Base-by-base conservation (phyloP, 78 protist species). In the Thecamonas trahens region DNA sequence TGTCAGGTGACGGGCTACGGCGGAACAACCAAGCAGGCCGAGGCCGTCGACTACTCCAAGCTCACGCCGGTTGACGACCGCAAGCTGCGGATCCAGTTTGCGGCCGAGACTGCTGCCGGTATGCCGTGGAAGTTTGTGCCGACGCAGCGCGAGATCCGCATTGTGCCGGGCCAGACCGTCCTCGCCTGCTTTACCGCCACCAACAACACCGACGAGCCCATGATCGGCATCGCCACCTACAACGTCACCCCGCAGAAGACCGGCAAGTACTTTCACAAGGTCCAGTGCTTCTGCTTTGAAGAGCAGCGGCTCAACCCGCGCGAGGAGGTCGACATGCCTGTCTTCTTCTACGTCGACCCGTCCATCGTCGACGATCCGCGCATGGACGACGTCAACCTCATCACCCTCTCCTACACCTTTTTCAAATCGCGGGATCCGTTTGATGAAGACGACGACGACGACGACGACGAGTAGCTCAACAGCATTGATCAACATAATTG, bases 321-420 rank as follows among this genome's bases (percentile, higher is more conserved):
- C 59, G 97, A 93, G 75, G 61, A 80, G 24, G 87, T 93, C 22
- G 95, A 93, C 47, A 82, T 93, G 92, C 97, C 97, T n/a, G 97
- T 93, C 35, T 80, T 93, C 73, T 93, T 93, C 78, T 91, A 76
- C 61, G 72, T 93, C 9, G 97, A 93, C 60, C 91, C 89, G 8
- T 95, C 87, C 37, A 73, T 80, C 18, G 76, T 81, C 20, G 70
- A 83, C 38, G 92, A 89, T 50, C 84, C 85, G 29, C 45, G 20
- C 38, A 34, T 82, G 70, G 17, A 18, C 32, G 42, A 61, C 59
- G 57, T 73, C 34, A 40, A 78, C 8, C 57, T 50, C 39, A 78
- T 88, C 55, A 80, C 84, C 13, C 77, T 88, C 14, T 70, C 85
- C 1, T 88, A 88, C 74, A 81, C 94, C 0, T 88, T 88, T 53